phyloP scores from a whole-genome alignment of 2,329 filamentous ascomycete species.

The Pseudomassariella vexata region DNA sequence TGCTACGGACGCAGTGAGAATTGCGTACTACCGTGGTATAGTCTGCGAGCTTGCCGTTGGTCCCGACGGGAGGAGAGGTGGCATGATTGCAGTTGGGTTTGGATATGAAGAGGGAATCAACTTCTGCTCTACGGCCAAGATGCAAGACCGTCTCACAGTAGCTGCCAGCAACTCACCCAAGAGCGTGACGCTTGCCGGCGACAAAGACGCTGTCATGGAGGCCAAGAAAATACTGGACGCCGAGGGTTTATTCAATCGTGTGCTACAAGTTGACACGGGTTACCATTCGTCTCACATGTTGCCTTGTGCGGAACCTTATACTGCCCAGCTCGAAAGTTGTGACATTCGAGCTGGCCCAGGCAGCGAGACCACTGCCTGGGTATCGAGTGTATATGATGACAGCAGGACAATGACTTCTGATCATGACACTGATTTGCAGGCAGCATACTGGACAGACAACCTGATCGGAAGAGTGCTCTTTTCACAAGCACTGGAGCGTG shows the following conservation, averaged over 20 bases:
- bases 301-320: conserved; percentile 16
- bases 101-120: conserved; percentile 9
- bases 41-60: conserved; percentile 11
- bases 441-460: conserved; percentile 5
- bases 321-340: not conserved
- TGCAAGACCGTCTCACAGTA: not conserved
- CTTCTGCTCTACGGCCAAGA: not conserved
- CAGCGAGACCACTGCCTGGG: not conserved
- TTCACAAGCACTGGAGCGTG: conserved; percentile 1
- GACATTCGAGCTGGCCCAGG: conserved; percentile 4
- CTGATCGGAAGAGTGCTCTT: conserved; percentile 3
- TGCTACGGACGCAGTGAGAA: conserved; percentile 17
- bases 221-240: conserved; percentile 5
- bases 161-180: conserved; percentile 9
- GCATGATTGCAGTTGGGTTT: conserved; percentile 28
- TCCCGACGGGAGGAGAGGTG: conserved; percentile 10
- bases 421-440: too few species aligned
- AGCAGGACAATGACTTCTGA: too few species aligned
- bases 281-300: conserved; percentile 26
- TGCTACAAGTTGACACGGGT: conserved; percentile 18
- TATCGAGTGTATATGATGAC: too few species aligned
- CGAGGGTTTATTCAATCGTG: conserved; percentile 19
- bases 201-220: conserved; percentile 8
- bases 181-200: conserved; percentile 11
- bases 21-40: conserved; percentile 25